Percentiles rank a stretch among this genome's conserved stretches.
Evolutionary conservation across 768 basidiomycete species (phyloP).

Genomic region (Calocera viscosa): DNA sequence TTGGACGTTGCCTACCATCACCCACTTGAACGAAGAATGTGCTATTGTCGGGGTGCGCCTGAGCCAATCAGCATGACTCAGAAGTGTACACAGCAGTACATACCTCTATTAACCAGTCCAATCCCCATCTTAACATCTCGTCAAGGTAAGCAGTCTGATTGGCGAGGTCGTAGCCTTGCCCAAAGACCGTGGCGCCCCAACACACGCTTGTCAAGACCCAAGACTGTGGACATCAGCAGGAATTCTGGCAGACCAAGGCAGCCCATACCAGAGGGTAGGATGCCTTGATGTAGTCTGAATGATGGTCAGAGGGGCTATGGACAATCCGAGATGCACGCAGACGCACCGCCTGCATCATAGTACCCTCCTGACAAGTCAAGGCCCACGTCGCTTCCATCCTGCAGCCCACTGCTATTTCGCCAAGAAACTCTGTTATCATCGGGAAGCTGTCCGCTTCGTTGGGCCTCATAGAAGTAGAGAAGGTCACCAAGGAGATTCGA

Average conservation of each 20-base stretch:
- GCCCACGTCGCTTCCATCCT: conserved; percentile 62
- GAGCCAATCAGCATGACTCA: conserved; percentile 9
- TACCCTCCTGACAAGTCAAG: conserved; percentile 78
- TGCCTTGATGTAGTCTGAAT: conserved; percentile 71
- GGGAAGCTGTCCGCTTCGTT: conserved; percentile 66
- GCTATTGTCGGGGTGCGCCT: conserved; percentile 68
- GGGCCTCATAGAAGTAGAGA: conserved; percentile 84
- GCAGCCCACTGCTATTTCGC: conserved; percentile 68
- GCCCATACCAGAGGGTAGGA: conserved; percentile 64
- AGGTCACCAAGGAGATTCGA: conserved; percentile 64
- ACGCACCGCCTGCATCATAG: conserved; percentile 80
- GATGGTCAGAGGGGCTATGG: conserved; percentile 14
- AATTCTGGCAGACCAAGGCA: conserved; percentile 1
- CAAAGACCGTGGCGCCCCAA: conserved; percentile 81
- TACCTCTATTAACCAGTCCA: conserved; percentile 86
- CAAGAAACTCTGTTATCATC: conserved; percentile 62
- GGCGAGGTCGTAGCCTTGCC: conserved; percentile 70
- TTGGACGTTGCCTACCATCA: conserved; percentile 34
- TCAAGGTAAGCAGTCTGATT: conserved; percentile 90
- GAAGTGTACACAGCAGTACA: conserved; percentile 14
- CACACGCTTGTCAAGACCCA: conserved; percentile 74
- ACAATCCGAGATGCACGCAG: conserved; percentile 12
- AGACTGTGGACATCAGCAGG: conserved; percentile 35
- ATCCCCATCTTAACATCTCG: conserved; percentile 76
- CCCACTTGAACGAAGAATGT: conserved; percentile 71